Evolutionary conservation across 495 filamentous ascomycete genomes (phyloP).

Genomic region (Daldinia loculata): DNA sequence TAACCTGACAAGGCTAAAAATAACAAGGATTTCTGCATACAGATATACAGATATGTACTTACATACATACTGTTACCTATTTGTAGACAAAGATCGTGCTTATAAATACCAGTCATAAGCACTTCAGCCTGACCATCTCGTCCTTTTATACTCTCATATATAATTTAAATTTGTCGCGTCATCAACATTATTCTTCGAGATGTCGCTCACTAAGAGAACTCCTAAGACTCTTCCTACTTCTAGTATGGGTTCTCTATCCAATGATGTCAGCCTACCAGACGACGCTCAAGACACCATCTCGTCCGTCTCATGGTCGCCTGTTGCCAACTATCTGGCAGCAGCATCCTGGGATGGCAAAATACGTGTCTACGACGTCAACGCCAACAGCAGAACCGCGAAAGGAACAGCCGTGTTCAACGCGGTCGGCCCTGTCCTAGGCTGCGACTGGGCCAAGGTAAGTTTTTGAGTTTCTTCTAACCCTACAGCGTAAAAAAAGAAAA

Average conservation of each 20-base stretch:
- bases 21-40: neutral
- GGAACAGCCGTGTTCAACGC: conserved; percentile 77
- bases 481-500: conserved; percentile 19
- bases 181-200: neutral
- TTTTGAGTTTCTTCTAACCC: conserved; percentile 7
- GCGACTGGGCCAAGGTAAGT: conserved; percentile 82
- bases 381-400: conserved; percentile 70
- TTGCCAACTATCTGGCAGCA: conserved; percentile 68
- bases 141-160: neutral
- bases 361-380: conserved; percentile 82
- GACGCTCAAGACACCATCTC: conserved; percentile 86
- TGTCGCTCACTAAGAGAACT: neutral
- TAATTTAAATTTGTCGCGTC: neutral
- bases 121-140: no score
- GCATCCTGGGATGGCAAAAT: conserved; percentile 93
- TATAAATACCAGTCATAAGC: conserved; percentile 7
- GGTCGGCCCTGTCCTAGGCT: conserved; percentile 76
- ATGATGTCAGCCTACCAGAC: conserved; percentile 69
- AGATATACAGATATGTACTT: no score
- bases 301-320: conserved; percentile 78
- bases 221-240: conserved; percentile 53
- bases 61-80: no score
- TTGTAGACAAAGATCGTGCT: neutral
- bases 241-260: conserved; percentile 72
- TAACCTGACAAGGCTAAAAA: no score